Base-by-base conservation (phyloP, 2,329 filamentous ascomycete species). In the Colletotrichum sp. region DNA sequence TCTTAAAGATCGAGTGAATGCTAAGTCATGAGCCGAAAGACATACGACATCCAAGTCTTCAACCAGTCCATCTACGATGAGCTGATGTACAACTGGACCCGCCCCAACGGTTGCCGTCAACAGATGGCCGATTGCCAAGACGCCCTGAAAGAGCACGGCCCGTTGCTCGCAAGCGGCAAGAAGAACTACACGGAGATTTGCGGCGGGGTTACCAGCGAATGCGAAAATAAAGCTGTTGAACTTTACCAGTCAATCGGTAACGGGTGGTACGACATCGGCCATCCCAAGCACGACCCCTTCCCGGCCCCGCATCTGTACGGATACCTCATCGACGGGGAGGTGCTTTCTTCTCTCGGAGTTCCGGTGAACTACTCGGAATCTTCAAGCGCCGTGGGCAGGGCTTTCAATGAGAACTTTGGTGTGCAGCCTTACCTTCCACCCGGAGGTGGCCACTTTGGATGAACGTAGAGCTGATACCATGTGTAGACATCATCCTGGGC, bases 11-110 rank as follows among this genome's bases (percentile, higher is more conserved):
- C 5, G 26, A 4, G 16, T 15, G 44, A 52, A 34, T 21, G 16
- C 30, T 24, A 6, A 71, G n/a, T 3, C 15, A 1, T 26, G 21
- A 26, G n/a, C 5, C 3, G 18, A 49, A 28, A 76, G 70, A 92
- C 92, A 0, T 96, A 94, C 81, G 91, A 88, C 10, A 88, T 94
- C 72, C 81, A 90, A 77, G 87, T 89, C 4, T 89, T 94, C 78
- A 83, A 83, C 64, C 79, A 82, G 75, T 78, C 81, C 8, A 68
- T 82, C 16, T 82, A 83, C 66, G 59, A 79, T 13, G 60, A 71
- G 44, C 80, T 83, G 4, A 80, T 90, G 15, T 79, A 88, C 26
- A 79, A 16, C 83, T 82, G 78, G 79, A 85, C 62, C 16, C 39
- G 57, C 8, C 28, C 86, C 82, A 32, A 75, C 28, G 92, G 91